Conservation (phyloP, 2,329 filamentous ascomycete genomes). For the Nemania sp. region DNA sequence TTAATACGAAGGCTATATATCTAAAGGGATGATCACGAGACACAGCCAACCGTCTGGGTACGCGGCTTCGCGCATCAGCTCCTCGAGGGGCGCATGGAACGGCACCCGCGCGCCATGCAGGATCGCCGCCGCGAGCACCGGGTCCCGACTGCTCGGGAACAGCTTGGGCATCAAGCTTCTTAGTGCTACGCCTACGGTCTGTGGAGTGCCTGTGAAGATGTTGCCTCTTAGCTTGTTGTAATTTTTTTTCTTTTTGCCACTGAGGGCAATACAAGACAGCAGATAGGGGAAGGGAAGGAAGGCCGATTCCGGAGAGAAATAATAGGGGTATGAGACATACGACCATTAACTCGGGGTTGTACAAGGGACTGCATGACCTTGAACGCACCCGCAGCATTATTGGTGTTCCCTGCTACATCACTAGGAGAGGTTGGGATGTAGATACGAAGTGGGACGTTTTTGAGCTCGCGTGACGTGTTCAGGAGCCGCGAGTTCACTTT, state of each 20-base stretch:
- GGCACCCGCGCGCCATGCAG: slow-evolving; percentile 88
- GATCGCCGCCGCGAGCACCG: slow-evolving; percentile 84
- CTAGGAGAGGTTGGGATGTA: slow-evolving; percentile 76
- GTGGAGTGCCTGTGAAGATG: slow-evolving; percentile 51
- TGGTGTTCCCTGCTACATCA: slow-evolving; percentile 48
- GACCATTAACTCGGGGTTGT: slow-evolving; percentile 54
- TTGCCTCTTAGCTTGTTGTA: slow-evolving; percentile 18
- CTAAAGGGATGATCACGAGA: slow-evolving; percentile 80
- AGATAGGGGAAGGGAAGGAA: not conserved
- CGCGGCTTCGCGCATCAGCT: slow-evolving; percentile 82
- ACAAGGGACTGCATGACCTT: slow-evolving; percentile 83
- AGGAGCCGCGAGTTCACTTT: slow-evolving; percentile 82
- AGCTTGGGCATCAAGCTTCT: slow-evolving; percentile 80
- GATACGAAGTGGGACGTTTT: slow-evolving; percentile 86
- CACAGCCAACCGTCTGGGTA: slow-evolving; percentile 96
- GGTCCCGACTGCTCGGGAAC: slow-evolving; percentile 87
- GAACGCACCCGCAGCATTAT: slow-evolving; percentile 63
- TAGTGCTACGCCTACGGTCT: slow-evolving; percentile 78
- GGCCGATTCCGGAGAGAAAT: not conserved
- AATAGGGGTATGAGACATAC: slow-evolving; percentile 48
- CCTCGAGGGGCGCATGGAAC: slow-evolving; percentile 81
- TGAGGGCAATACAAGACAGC: not conserved
- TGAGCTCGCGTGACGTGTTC: slow-evolving; percentile 78
- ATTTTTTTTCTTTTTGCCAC: not conserved
- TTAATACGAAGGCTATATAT: slow-evolving; percentile 41